These are phyloP conservation scores for Lenwebbia sp. DNA, from an alignment of 345 rosid species.

Conservation along the genomic window DNA sequence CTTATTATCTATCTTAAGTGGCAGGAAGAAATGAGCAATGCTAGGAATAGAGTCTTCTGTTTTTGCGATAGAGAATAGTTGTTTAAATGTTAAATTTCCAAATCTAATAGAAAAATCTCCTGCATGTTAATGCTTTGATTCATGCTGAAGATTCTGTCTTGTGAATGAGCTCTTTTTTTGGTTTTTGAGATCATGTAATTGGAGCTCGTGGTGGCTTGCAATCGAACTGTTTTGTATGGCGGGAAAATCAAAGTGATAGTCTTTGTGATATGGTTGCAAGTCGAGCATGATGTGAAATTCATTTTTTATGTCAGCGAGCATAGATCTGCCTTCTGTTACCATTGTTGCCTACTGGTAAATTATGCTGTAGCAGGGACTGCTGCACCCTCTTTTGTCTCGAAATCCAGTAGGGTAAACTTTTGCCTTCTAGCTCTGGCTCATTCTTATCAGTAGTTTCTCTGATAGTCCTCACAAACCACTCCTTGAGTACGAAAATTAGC, in stretches of 20 bases:
- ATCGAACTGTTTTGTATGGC: not conserved
- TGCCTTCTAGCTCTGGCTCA: not conserved
- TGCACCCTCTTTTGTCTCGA: not conserved
- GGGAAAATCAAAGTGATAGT: not conserved
- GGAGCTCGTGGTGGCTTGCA: not conserved
- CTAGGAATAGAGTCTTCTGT: not conserved
- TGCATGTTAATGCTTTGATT: not conserved
- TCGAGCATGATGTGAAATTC: not conserved
- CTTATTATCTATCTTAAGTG: not conserved
- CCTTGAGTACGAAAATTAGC: not conserved
- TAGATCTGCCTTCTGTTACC: not conserved
- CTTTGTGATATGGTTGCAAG: not conserved
- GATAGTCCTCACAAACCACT: not conserved
- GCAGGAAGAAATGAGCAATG: not conserved
- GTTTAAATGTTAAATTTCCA: not conserved
- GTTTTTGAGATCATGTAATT: not conserved
- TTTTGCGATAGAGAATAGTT: not conserved
- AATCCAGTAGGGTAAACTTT: not conserved
- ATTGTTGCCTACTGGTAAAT: not conserved
- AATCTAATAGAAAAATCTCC: not conserved
- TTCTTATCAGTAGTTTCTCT: not conserved
- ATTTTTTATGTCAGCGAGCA: not conserved
- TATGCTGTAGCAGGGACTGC: not conserved
- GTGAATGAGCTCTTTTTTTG: not conserved
- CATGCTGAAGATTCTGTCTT: not conserved